phyloP scores from a whole-genome alignment of 805 yeast species.

The Yueomyces sinensis region DNA sequence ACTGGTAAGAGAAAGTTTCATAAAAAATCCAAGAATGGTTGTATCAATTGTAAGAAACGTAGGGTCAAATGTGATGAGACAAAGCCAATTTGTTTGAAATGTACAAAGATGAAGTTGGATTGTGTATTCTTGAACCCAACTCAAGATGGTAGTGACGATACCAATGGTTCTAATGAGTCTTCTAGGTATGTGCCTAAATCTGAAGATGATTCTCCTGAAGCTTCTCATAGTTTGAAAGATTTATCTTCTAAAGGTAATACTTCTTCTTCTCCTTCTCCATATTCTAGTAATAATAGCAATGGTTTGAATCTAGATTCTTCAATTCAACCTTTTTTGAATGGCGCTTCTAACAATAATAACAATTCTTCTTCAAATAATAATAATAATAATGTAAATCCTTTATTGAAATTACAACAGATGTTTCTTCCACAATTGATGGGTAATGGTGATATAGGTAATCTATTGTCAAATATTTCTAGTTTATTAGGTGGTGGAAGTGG shows the following conservation, averaged over 20 bases:
- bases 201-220: no score
- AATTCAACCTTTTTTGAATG: no score
- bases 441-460: not conserved
- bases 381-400: not conserved
- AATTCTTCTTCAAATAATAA: not conserved
- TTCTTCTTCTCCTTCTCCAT: no score
- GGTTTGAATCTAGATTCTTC: no score
- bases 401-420: not conserved
- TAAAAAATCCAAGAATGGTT: conserved; percentile 78
- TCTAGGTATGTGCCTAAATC: not conserved
- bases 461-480: no score
- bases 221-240: no score
- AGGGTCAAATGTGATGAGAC: conserved; percentile 89
- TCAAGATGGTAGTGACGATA: not conserved
- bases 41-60: conserved; percentile 78
- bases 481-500: no score
- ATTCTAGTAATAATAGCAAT: no score
- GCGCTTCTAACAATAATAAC: not conserved
- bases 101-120: conserved; percentile 62
- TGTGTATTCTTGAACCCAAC: conserved; percentile 41
- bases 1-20: conserved; percentile 79
- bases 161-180: not conserved
- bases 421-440: not conserved
- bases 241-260: no score
- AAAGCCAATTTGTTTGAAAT: conserved; percentile 68